Evolutionary conservation across 139 green algal genomes (phyloP).

Genomic region (Pseudopediastrum boryanum): DNA sequence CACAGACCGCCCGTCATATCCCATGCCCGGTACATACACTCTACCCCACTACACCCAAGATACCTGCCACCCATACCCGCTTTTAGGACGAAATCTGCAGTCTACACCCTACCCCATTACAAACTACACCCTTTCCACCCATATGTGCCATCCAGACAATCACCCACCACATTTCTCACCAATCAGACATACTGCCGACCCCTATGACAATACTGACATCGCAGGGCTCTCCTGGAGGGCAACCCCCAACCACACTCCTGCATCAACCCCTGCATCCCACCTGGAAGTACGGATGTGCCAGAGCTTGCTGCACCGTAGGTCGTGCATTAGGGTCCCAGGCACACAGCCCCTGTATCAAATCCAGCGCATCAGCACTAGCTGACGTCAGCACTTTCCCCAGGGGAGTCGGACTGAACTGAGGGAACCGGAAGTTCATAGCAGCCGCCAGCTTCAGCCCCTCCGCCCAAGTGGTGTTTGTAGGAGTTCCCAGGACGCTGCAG

Average conservation of each 20-base stretch:
- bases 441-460: conserved; percentile 86
- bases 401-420: conserved; percentile 66
- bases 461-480: conserved; percentile 80
- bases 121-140: background rate
- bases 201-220: background rate
- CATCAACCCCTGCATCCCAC: conserved; percentile 28
- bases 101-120: background rate
- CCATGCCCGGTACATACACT: too few species aligned
- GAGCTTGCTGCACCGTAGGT: conserved; percentile 82
- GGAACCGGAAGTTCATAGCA: conserved; percentile 87
- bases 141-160: background rate
- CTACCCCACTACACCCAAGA: too few species aligned
- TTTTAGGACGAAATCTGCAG: background rate
- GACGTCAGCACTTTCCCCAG: conserved; percentile 76
- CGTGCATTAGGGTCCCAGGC: conserved; percentile 86
- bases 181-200: background rate
- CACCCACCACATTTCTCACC: too few species aligned
- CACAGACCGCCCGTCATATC: too few species aligned
- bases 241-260: too few species aligned
- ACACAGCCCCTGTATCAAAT: conserved; percentile 84
- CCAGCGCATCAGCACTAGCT: conserved; percentile 83
- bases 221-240: too few species aligned
- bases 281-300: conserved; percentile 88
- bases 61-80: too few species aligned
- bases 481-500: conserved; percentile 87